Percentiles rank a stretch among this genome's conserved stretches.
Evolutionary conservation across 805 yeast species (phyloP).

Genomic region (Sugiyamaella floridensis): DNA sequence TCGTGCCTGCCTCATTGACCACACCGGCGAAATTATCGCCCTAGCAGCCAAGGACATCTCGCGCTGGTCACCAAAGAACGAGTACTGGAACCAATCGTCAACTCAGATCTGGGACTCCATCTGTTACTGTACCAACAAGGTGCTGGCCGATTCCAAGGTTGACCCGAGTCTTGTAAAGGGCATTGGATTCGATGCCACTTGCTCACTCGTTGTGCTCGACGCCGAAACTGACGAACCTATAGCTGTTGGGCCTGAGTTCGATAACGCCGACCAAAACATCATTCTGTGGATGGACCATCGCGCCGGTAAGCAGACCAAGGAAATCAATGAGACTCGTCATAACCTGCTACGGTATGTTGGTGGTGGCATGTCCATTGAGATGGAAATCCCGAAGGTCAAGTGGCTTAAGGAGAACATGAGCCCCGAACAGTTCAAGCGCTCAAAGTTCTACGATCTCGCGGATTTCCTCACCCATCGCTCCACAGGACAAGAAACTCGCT

Average conservation of each 20-base stretch:
- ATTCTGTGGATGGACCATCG: conserved; percentile 98
- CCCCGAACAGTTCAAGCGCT: conserved; percentile 44
- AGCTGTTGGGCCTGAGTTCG: conserved; percentile 88
- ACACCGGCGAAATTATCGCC: conserved; percentile 65
- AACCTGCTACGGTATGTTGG: conserved; percentile 86
- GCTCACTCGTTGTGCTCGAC: conserved; percentile 79
- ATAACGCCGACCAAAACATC: conserved; percentile 66
- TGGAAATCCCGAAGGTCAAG: conserved; percentile 95
- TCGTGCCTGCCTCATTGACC: conserved; percentile 85
- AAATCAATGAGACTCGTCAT: conserved; percentile 74
- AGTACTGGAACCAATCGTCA: conserved; percentile 53
- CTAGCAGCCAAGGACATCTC: conserved; percentile 72
- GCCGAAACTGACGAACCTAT: conserved; percentile 61
- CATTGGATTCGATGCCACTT: conserved; percentile 95
- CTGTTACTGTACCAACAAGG: conserved; percentile 71
- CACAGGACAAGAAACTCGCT: conserved; percentile 78
- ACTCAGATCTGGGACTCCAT: conserved; percentile 84
- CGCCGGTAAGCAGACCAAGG: conserved; percentile 72
- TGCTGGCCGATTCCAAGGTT: conserved; percentile 67
- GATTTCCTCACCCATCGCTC: conserved; percentile 90
- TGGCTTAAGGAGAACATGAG: conserved; percentile 90
- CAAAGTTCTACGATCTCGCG: conserved; percentile 86
- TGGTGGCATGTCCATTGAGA: conserved; percentile 95
- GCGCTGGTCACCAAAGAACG: conserved; percentile 39
- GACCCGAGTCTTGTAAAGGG: conserved; percentile 67